Evolutionary conservation across 805 yeast species (phyloP).

Genomic region (Pichia sporocuriosa): DNA sequence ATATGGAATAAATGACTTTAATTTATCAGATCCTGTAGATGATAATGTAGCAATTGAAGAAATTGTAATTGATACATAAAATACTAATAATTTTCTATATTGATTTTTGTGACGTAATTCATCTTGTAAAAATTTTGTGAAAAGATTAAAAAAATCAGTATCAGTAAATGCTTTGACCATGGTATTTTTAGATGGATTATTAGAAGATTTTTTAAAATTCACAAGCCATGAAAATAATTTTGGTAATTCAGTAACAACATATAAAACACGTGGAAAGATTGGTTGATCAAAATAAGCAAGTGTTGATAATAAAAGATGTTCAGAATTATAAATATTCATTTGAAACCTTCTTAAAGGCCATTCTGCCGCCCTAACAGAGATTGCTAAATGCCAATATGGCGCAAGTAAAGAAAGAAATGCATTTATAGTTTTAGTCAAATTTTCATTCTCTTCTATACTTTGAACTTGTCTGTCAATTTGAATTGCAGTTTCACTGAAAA

Average conservation of each 20-base stretch:
- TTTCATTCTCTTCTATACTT: conserved; percentile 66
- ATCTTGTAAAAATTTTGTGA: conserved; percentile 47
- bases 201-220: conserved; percentile 52
- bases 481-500: conserved; percentile 80
- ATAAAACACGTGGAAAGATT: conserved; percentile 67
- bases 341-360: conserved; percentile 93
- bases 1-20: conserved; percentile 47
- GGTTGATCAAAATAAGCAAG: conserved; percentile 77
- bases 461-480: conserved; percentile 78
- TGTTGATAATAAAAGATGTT: conserved; percentile 59
- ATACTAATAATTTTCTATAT: conserved; percentile 66
- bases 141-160: conserved; percentile 56
- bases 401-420: conserved; percentile 69
- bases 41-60: conserved; percentile 62
- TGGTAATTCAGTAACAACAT: conserved; percentile 70
- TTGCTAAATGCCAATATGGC: conserved; percentile 67
- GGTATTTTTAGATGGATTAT: conserved; percentile 60
- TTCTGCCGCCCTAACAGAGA: conserved; percentile 78
- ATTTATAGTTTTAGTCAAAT: conserved; percentile 66
- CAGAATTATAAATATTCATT: conserved; percentile 75
- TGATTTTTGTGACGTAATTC: conserved; percentile 48
- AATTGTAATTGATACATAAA: conserved; percentile 68
- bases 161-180: conserved; percentile 72
- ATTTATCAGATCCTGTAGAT: conserved; percentile 31
- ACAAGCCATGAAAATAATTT: conserved; percentile 66